These are phyloP conservation scores for Ophiobolus disseminans DNA, from an alignment of 2,329 filamentous ascomycete genomes.

Conservation along the genomic window DNA sequence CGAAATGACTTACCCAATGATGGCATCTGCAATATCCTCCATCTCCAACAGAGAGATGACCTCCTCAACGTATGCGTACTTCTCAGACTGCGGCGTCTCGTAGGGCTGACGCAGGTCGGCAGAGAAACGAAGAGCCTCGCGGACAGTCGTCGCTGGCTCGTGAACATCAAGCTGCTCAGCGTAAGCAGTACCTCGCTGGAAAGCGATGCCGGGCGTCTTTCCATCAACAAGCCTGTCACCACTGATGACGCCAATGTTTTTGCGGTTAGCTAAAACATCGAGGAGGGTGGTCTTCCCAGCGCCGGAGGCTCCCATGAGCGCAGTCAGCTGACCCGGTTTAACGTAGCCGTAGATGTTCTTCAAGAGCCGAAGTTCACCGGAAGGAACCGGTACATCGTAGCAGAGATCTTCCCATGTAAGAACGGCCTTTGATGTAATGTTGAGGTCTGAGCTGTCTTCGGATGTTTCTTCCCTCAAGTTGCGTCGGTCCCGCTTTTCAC, in stretches of 20 bases:
- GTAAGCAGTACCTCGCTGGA: constrained; percentile 70
- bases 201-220: constrained; percentile 62
- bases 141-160: constrained; percentile 67
- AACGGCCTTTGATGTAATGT: constrained; percentile 62
- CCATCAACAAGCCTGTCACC: constrained; percentile 71
- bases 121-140: constrained; percentile 71
- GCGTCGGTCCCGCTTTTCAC: constrained; percentile 65
- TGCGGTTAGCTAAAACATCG: constrained; percentile 73
- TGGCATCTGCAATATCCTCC: constrained; percentile 70
- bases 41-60: constrained; percentile 70
- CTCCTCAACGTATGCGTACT: constrained; percentile 71
- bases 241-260: constrained; percentile 69
- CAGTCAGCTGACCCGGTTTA: constrained; percentile 63
- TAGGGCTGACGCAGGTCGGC: constrained; percentile 69
- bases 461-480: constrained; percentile 52
- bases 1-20: no score
- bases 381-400: constrained; percentile 74
- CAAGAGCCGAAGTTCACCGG: constrained; percentile 61
- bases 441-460: constrained; percentile 54
- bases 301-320: constrained; percentile 57
- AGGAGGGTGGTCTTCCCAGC: constrained; percentile 87
- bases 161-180: constrained; percentile 72
- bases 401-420: constrained; percentile 65
- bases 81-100: constrained; percentile 64
- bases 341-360: constrained; percentile 64